Conservation (phyloP, 768 basidiomycete genomes). For the Hericium alpestre region DNA sequence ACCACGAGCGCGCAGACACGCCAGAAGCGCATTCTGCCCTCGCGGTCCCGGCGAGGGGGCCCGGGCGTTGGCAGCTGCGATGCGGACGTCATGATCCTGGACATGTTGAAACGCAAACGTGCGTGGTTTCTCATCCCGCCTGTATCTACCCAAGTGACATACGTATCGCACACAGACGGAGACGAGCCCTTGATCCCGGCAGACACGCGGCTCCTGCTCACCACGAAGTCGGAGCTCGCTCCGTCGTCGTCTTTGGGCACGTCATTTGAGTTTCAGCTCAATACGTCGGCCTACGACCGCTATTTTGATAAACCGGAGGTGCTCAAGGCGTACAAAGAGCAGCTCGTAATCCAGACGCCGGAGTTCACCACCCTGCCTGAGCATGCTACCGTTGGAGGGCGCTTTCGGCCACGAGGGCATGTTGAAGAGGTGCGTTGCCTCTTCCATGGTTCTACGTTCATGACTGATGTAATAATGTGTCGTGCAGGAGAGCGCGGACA, state of each 20-base stretch:
- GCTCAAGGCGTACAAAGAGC: constrained; percentile 56
- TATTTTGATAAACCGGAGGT: constrained; percentile 77
- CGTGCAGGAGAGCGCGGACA: constrained; percentile 47
- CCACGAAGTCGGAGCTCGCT: constrained; percentile 53
- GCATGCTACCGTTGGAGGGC: constrained; percentile 48
- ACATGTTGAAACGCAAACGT: constrained; percentile 72
- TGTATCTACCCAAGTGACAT: not conserved
- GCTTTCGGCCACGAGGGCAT: constrained; percentile 57
- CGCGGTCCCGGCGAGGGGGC: constrained; percentile 71
- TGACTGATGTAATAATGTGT: constrained; percentile 2
- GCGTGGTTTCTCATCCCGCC: not conserved
- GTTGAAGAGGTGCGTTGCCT: constrained; percentile 51
- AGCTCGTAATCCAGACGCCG: constrained; percentile 69
- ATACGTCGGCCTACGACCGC: constrained; percentile 51
- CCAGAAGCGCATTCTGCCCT: constrained; percentile 73
- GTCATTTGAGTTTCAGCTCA: constrained; percentile 33
- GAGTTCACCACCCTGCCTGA: constrained; percentile 42
- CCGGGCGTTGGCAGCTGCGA: constrained; percentile 73
- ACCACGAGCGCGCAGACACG: constrained; percentile 25
- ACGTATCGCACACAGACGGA: constrained; percentile 37
- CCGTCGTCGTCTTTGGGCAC: constrained; percentile 29
- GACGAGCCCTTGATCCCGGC: constrained; percentile 62
- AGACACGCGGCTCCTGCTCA: constrained; percentile 56
- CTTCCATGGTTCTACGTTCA: constrained; percentile 8
- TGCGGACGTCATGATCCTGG: constrained; percentile 74